Conservation (phyloP, 2,329 filamentous ascomycete genomes). For the Ophiognomonia clavigignenti-juglandacearum region DNA sequence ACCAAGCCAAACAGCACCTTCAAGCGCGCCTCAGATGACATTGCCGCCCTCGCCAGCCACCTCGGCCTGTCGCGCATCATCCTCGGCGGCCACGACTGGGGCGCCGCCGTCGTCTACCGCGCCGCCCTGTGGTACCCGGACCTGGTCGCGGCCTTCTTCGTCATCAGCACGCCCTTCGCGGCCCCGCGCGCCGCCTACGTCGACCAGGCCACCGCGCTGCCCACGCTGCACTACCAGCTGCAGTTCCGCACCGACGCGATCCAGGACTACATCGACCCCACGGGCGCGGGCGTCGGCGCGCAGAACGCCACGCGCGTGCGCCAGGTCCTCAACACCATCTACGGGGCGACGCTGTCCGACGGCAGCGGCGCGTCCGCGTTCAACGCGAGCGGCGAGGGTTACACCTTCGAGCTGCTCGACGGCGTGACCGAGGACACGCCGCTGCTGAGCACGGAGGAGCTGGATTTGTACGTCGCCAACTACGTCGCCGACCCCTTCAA, state of each 20-base stretch:
- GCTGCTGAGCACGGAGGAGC: constrained; percentile 62
- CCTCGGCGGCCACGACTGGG: constrained; percentile 92
- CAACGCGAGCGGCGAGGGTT: constrained; percentile 57
- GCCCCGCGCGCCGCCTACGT: constrained; percentile 48
- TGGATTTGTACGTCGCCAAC: constrained; percentile 73
- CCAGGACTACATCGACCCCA: constrained; percentile 46
- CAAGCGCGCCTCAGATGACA: constrained; percentile 69
- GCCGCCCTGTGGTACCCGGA: constrained; percentile 68
- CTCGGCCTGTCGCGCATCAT: constrained; percentile 49
- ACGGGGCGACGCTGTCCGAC: constrained; percentile 57
- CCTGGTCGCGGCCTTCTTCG: constrained; percentile 69
- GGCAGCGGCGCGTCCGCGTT: constrained; percentile 46
- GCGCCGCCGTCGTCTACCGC: constrained; percentile 73
- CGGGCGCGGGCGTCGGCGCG: background rate
- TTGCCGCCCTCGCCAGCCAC: constrained; percentile 42
- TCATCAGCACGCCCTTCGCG: constrained; percentile 72
- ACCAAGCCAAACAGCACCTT: constrained; percentile 29
- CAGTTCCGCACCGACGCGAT: constrained; percentile 71
- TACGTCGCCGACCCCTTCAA: constrained; percentile 67
- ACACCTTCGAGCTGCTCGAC: constrained; percentile 58
- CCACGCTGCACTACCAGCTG: constrained; percentile 77
- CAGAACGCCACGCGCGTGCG: constrained; percentile 51
- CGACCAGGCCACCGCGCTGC: constrained; percentile 47
- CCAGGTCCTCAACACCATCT: constrained; percentile 67
- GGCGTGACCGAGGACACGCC: constrained; percentile 46